These are phyloP conservation scores for Biscogniauxia sp. DNA, from an alignment of 2,329 filamentous ascomycete genomes.

Conservation along the genomic window DNA sequence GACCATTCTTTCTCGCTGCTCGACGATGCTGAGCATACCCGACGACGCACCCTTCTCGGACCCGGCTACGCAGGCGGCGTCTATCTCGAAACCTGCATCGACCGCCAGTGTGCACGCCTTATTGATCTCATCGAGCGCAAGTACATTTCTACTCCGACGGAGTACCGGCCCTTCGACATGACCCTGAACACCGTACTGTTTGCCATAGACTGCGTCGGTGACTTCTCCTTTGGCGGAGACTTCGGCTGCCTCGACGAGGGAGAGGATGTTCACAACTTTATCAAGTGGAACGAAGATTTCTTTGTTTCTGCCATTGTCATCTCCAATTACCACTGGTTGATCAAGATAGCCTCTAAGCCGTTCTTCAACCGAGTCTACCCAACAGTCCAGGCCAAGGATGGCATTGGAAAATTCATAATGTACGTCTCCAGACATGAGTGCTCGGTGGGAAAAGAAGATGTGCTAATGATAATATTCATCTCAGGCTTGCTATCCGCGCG, in stretches of 20 bases:
- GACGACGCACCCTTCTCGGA: conserved; percentile 15
- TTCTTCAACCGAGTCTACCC: conserved; percentile 20
- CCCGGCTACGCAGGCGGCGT: conserved; percentile 12
- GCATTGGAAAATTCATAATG: conserved; percentile 20
- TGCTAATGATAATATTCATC: not conserved
- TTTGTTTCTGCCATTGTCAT: conserved; percentile 23
- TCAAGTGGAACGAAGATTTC: conserved; percentile 33
- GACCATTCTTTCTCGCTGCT: conserved; percentile 20
- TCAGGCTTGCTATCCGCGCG: conserved; percentile 9
- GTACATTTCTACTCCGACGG: conserved; percentile 31
- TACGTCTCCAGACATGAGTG: conserved; percentile 1
- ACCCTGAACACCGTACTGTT: conserved; percentile 39
- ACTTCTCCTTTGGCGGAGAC: conserved; percentile 39
- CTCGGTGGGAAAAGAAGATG: not conserved
- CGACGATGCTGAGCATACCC: conserved; percentile 15
- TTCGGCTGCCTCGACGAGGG: conserved; percentile 43
- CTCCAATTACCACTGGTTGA: conserved; percentile 23
- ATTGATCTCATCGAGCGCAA: conserved; percentile 37
- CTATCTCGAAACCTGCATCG: conserved; percentile 13
- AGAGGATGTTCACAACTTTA: conserved; percentile 35
- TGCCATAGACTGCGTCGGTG: conserved; percentile 44
- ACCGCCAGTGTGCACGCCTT: conserved; percentile 23
- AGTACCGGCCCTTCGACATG: conserved; percentile 35
- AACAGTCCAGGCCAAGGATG: conserved; percentile 9
- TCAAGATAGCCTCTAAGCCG: conserved; percentile 10